Base-by-base conservation (phyloP, 495 filamentous ascomycete species). In the Niebla homalea region DNA sequence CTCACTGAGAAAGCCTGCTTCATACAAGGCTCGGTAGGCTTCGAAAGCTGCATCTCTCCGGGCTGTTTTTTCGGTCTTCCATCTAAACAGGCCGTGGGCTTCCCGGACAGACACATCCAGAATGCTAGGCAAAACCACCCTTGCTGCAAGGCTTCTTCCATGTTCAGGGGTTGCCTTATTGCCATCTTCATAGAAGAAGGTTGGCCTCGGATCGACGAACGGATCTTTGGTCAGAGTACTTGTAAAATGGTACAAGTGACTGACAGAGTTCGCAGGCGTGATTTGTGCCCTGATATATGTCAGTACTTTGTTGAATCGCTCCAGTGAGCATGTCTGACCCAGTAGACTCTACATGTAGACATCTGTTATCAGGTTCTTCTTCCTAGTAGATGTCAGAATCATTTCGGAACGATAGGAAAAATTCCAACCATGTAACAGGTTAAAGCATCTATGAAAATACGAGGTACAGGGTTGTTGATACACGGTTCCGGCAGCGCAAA, bases 171-270 rank as follows among this genome's bases (percentile, higher is more conserved):
- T 29, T 18, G 42, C 16, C 25, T 10, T 16, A n/a, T 16, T 16
- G 12, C 63, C 23, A 7, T 60, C 56, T 43, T 70, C 49, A 25
- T 71, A 75, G 0, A 59, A 64, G 48, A 78, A 78, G 11, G 68
- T 58, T 0, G 80, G 76, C 5, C 64, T 59, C 20, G 65, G 64
- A 32, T 81, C 70, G 15, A 70, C 67, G 51, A 83, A 84, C 25
- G 72, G 68, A 20, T 70, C 67, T 0, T 60, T 55, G 12, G 80
- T 77, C 5, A 93, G 60, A 0, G 73, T 72, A 16, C 67, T 65
- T 60, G 87, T 96, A 56, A 95, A 95, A 60, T 95, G 88, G 45
- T 84, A 69, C 2, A 98, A 75, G 63, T 94, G 89, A 12, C 70
- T 57, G 19, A 81, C 70, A 0, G 85, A 85, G 51, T 84, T 83